These are phyloP conservation scores for Sorghum bicolor DNA, from an alignment of 176 grass and related monocot genomes.

Conservation along the genomic window Sorghum_bicolor_NCBIv3 NC_012877.2:52537501-52538000, in stretches of 20 bases:
- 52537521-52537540: too few relatives aligned
- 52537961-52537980: not conserved
- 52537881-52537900: not conserved
- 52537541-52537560: too few relatives aligned
- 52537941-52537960: too few relatives aligned
- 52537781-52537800: not conserved
- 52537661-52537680: conserved; percentile 11
- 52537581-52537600: too few relatives aligned
- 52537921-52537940: too few relatives aligned
- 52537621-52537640: too few relatives aligned
- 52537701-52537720: not conserved
- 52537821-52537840: not conserved
- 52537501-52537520: too few relatives aligned
- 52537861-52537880: conserved; percentile 20
- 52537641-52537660: too few relatives aligned
- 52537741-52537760: not conserved
- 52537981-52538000: not conserved
- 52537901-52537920: not conserved
- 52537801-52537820: not conserved
- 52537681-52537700: conserved; percentile 7
- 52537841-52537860: conserved; percentile 4
- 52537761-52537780: conserved; percentile 15
- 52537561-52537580: too few relatives aligned
- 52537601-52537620: too few relatives aligned
- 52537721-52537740: not conserved